Percentiles rank a stretch among this genome's conserved stretches.
Evolutionary conservation across 176 grass and related monocot species (phyloP).

Genomic region (Chrysopogon serrulatus): DNA sequence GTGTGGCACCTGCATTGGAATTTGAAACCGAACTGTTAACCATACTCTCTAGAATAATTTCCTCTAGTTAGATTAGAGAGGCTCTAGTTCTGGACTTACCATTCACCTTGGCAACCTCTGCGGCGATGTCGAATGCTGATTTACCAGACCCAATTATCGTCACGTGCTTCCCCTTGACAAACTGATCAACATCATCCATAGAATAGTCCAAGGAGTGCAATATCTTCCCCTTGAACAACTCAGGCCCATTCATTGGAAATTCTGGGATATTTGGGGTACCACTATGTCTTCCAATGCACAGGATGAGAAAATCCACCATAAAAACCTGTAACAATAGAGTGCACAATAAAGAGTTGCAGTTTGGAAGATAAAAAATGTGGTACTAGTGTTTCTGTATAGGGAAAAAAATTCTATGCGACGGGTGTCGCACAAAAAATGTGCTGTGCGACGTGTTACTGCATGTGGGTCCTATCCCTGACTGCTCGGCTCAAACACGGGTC

Average conservation of each 20-base stretch:
- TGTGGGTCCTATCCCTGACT: too few species aligned
- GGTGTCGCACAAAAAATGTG: too few species aligned
- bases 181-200: constrained; percentile 51
- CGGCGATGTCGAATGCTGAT: constrained; percentile 79
- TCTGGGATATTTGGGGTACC: constrained; percentile 67
- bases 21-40: constrained; percentile 7
- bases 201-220: constrained; percentile 79
- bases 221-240: constrained; percentile 61
- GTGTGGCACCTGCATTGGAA: constrained; percentile 42
- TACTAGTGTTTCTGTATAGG: neutral
- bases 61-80: neutral
- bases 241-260: constrained; percentile 52
- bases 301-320: constrained; percentile 72
- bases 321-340: constrained; percentile 28
- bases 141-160: constrained; percentile 65
- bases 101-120: constrained; percentile 70
- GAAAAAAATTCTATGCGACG: too few species aligned
- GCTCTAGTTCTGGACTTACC: constrained; percentile 35
- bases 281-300: constrained; percentile 84
- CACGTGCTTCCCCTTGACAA: constrained; percentile 54
- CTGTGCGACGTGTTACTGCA: too few species aligned
- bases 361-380: neutral
- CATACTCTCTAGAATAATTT: neutral
- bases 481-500: too few species aligned
- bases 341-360: neutral